These are phyloP conservation scores for Cicer yamashitae DNA, from an alignment of 306 rosid genomes.

Conservation along the genomic window DNA sequence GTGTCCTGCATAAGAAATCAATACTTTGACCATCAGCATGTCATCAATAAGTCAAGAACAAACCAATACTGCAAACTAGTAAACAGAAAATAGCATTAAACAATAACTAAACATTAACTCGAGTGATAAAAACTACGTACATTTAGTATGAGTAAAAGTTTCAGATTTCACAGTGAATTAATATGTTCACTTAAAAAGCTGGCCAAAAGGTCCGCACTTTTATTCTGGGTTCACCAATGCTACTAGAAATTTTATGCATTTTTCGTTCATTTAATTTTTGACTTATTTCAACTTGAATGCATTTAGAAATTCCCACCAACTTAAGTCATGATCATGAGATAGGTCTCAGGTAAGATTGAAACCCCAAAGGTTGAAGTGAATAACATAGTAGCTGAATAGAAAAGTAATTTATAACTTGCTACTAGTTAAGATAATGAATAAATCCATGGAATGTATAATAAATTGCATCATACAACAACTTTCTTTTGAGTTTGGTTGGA, in stretches of 20 bases:
- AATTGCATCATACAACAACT: neutral
- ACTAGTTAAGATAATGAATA: neutral
- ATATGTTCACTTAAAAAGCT: too few species aligned
- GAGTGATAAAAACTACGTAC: too few species aligned
- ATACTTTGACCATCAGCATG: constrained; percentile 42
- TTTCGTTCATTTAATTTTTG: neutral
- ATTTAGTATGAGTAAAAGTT: too few species aligned
- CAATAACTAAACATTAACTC: constrained; percentile 25
- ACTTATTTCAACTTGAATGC: neutral
- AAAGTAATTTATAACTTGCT: neutral
- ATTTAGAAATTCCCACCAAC: neutral
- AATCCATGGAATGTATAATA: neutral
- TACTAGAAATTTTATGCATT: neutral
- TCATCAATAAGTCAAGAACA: constrained; percentile 26
- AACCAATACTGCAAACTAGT: neutral
- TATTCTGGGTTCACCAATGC: neutral
- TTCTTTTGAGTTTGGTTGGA: neutral
- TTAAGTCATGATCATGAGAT: neutral
- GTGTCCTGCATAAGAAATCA: constrained; percentile 50
- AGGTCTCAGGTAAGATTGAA: constrained; percentile 3
- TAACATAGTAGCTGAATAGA: neutral
- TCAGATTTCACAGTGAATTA: too few species aligned
- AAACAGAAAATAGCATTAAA: neutral
- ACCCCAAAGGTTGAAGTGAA: constrained; percentile 2
- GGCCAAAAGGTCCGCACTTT: neutral